Conservation (phyloP, 192 early-diverging fungal genomes). For the Ramicandelaber brevisporus region DNA sequence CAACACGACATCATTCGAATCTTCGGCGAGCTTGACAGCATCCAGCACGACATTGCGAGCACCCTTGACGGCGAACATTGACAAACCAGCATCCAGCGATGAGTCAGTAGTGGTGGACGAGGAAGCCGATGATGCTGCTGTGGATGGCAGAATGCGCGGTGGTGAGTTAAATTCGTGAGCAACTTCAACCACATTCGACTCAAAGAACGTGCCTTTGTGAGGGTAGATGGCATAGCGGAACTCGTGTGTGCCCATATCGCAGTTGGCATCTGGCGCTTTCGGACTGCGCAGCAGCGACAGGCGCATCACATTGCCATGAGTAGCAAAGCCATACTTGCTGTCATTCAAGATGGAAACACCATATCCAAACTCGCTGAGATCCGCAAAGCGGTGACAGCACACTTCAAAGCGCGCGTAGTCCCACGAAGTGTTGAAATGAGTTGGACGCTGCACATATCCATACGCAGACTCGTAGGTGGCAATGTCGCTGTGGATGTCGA, state of each 20-base stretch:
- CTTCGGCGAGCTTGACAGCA: slow-evolving; percentile 74
- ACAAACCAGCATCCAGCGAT: not conserved
- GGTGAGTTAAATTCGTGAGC: slow-evolving; percentile 83
- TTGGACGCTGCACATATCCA: slow-evolving; percentile 73
- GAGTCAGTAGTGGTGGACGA: not conserved
- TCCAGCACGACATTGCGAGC: slow-evolving; percentile 65
- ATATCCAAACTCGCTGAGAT: slow-evolving; percentile 86
- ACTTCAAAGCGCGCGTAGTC: slow-evolving; percentile 83
- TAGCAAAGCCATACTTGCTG: slow-evolving; percentile 87
- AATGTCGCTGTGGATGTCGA: slow-evolving; percentile 55
- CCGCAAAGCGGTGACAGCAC: slow-evolving; percentile 89
- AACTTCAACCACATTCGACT: slow-evolving; percentile 61
- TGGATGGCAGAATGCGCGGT: slow-evolving; percentile 15
- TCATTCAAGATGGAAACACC: slow-evolving; percentile 88
- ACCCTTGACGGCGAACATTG: slow-evolving; percentile 7
- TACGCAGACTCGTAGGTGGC: slow-evolving; percentile 94
- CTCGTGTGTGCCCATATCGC: slow-evolving; percentile 38
- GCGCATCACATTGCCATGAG: slow-evolving; percentile 50
- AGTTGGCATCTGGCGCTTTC: slow-evolving; percentile 36
- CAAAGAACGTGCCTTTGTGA: slow-evolving; percentile 55
- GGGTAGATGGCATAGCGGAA: slow-evolving; percentile 84
- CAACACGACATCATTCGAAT: slow-evolving; percentile 39
- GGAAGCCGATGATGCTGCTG: not conserved
- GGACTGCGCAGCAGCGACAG: slow-evolving; percentile 73
- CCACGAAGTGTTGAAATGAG: slow-evolving; percentile 87